Percentiles rank a stretch among this genome's conserved stretches.
Conservation (phyloP, 2,329 filamentous ascomycete genomes). For the Mycogone perniciosa region DNA sequence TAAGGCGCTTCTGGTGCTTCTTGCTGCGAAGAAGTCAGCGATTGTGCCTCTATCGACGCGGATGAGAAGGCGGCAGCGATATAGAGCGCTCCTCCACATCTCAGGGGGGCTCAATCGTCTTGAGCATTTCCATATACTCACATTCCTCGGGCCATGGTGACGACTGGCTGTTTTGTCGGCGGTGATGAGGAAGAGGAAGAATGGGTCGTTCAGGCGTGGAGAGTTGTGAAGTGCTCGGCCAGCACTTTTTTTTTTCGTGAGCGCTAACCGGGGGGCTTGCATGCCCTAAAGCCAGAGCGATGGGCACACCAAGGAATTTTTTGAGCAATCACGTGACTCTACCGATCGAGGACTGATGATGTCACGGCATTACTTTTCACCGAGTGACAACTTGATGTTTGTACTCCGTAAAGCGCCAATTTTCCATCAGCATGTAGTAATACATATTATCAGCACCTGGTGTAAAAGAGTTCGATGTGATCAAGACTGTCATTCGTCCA, state of each 20-base stretch:
- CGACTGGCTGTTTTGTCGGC: slow-evolving; percentile 34
- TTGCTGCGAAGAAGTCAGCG: slow-evolving; percentile 54
- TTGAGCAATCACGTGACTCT: background rate
- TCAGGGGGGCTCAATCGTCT: background rate
- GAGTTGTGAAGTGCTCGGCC: slow-evolving; percentile 23
- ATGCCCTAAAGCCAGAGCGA: slow-evolving; percentile 26
- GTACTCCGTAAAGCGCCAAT: background rate
- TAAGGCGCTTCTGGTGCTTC: slow-evolving; percentile 99
- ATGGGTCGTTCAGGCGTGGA: slow-evolving; percentile 19
- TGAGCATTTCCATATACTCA: slow-evolving; percentile 32
- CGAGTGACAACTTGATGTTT: background rate
- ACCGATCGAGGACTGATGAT: background rate
- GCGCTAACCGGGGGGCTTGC: slow-evolving; percentile 25
- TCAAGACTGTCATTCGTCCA: background rate
- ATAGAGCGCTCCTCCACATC: background rate
- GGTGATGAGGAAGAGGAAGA: slow-evolving; percentile 30
- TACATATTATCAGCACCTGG: background rate
- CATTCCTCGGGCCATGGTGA: slow-evolving; percentile 61
- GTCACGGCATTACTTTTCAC: background rate
- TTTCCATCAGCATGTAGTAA: background rate
- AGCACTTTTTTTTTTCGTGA: slow-evolving; percentile 26
- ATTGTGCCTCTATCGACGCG: slow-evolving; percentile 5
- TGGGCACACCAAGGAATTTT: background rate
- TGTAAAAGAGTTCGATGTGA: background rate
- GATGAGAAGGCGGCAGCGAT: background rate